Base-by-base conservation (phyloP, 371 early-diverging fungal species). In the Mucor piriformis region DNA sequence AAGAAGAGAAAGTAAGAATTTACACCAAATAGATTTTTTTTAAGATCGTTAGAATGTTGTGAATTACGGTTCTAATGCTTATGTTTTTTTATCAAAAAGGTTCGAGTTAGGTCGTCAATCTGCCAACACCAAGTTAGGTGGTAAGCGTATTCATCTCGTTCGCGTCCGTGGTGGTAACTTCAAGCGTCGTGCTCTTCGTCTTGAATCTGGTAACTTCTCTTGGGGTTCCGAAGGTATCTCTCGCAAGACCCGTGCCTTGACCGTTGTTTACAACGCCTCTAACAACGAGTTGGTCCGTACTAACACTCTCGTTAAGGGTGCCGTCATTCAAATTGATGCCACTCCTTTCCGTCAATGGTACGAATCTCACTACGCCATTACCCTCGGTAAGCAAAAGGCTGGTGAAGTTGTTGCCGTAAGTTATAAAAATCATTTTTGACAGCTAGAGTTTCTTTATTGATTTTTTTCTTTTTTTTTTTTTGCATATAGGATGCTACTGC, bases 241-340 rank as follows among this genome's bases (percentile, higher is more conserved):
- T 65, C 92, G 92, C 87, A 98, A 96, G 90, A 88, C 96, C 67
- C 94, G 98, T 87, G 92, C 98, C 73, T 85, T 96, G 76, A 87
- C 90, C 66, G 99, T 99, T 70, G 93, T 95, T 64, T 99, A 99
- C 94, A 99, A 99, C 86, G 93, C 99, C 70, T 93, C 96, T 83
- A 97, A 95, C 95, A 99, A 99, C 93, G 99, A 99, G 85, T 88
- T 99, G 76, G 98, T 99, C 81, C 96, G 99, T 80, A 99, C 99
- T 83, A 99, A 99, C 90, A 99, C 99, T 63, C 88, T 99, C 52
- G 99, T 99, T 58, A 99, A 99, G 92, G 92, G 95, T 69, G 90
- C 94, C 76, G 93, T 99, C 69, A 91, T 99, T 63, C 97, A 99
- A 83, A 89, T 99, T 70, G 97, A 97, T 84, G 97, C 99, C 75